A percentile compares a stretch with the other conserved stretches of the same genome.
Evolutionary conservation across 2,329 filamentous ascomycete species (phyloP).

Genomic region (Sporothrix phasma): DNA sequence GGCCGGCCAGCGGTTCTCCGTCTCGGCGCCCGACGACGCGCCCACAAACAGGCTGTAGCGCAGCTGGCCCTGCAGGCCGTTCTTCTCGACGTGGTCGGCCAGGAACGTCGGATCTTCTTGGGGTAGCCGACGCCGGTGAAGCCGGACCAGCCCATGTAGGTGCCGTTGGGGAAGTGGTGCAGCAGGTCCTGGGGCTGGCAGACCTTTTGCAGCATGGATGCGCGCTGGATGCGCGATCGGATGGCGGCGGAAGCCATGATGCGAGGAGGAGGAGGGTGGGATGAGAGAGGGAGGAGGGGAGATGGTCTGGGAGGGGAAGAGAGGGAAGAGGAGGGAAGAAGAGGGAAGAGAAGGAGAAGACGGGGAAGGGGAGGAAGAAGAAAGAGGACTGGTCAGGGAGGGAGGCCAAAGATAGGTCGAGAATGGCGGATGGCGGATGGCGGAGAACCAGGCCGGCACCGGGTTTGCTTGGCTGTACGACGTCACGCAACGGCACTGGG

Average conservation of each 20-base stretch:
- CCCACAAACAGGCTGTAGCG: conserved; percentile 84
- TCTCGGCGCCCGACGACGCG: conserved; percentile 81
- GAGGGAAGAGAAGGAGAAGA: background rate
- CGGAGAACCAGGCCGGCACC: background rate
- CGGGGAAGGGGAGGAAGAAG: background rate
- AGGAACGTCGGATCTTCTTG: conserved; percentile 75
- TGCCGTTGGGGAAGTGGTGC: conserved; percentile 68
- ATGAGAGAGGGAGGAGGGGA: background rate
- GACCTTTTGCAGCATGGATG: conserved; percentile 71
- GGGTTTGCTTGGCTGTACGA: background rate
- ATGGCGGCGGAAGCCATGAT: conserved; percentile 59
- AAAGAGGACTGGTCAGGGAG: background rate
- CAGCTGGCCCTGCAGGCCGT: conserved; percentile 70
- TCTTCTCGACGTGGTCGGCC: conserved; percentile 82
- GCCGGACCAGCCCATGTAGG: conserved; percentile 86
- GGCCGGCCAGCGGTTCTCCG: conserved; percentile 78
- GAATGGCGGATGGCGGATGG: conserved; percentile 2
- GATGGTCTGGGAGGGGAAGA: background rate
- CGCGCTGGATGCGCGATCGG: conserved; percentile 63
- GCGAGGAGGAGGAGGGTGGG: background rate
- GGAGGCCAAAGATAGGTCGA: background rate
- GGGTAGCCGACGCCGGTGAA: conserved; percentile 88
- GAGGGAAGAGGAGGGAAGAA: background rate
- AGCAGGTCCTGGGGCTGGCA: conserved; percentile 70
- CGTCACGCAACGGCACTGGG: background rate